Percentiles rank a stretch among this genome's conserved stretches.
These are phyloP conservation scores for Pseudoturritis turrita DNA, from an alignment of 345 rosid genomes.

Conservation along the genomic window DNA sequence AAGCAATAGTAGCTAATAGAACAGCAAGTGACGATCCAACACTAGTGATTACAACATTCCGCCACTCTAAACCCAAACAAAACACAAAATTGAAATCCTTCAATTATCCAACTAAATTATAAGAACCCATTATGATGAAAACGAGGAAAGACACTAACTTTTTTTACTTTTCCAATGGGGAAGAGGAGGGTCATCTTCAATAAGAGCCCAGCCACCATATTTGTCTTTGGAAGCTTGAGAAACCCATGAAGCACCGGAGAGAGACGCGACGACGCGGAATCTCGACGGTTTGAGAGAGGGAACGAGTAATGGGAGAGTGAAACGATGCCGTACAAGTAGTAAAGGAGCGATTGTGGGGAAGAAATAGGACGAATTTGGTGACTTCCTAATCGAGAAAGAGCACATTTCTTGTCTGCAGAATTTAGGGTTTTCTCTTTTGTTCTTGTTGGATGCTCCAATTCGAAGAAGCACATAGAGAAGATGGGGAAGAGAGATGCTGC, in stretches of 20 bases:
- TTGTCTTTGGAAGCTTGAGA: conserved; percentile 32
- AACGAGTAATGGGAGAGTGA: conserved; percentile 22
- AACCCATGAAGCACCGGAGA: conserved; percentile 51
- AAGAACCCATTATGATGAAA: background rate
- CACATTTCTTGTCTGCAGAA: conserved; percentile 29
- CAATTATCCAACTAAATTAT: background rate
- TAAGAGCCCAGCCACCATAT: conserved; percentile 64
- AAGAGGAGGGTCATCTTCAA: conserved; percentile 36
- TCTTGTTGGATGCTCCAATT: background rate
- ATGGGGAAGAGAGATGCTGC: conserved; percentile 12
- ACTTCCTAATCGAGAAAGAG: conserved; percentile 15
- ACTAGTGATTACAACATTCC: conserved; percentile 39
- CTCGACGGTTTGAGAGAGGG: conserved; percentile 27
- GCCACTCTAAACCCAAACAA: conserved; percentile 38
- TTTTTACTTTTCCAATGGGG: conserved; percentile 19
- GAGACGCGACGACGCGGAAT: conserved; percentile 39
- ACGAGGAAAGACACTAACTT: conserved; percentile 34
- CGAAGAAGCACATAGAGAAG: conserved; percentile 4
- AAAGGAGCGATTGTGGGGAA: conserved; percentile 28
- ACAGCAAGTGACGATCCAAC: conserved; percentile 50
- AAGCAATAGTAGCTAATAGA: conserved; percentile 55
- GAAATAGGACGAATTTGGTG: conserved; percentile 27
- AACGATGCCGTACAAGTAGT: conserved; percentile 40
- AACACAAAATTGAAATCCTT: background rate
- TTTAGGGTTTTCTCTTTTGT: conserved; percentile 18